Evolutionary conservation across 129 eudicot genomes (phyloP), one percentile per base, ranked within the genome.

Genomic region (Flaveria bidentis): DNA sequence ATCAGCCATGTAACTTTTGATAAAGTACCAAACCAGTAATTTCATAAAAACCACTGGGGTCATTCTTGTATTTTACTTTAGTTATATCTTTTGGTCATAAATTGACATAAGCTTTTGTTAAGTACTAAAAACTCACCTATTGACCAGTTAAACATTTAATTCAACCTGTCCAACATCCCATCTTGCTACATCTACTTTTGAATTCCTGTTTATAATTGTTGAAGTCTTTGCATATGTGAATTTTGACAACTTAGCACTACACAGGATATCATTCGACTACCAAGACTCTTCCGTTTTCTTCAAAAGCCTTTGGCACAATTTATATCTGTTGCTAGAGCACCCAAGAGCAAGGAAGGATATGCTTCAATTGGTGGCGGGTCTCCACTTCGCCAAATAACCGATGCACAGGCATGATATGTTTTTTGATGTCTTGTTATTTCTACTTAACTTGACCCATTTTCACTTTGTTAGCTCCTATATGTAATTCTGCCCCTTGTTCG

Each of bases 341-440:
- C 98, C 22, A 93, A 93, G 84, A 93, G 98, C 85, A 93, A 90
- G 88, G 98, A 93, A 84, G 98, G 98, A 20, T 93, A 93, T 88
- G 98, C 98, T 84, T 86, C 98, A 8, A 93, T 93, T 87, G 98
- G 98, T 67, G 97, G 98, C 25, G 98, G 98, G 64, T 93, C 98
- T 74, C 98, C 98, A 63, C 93, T 93, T 86, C 97, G 98, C 44
- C 86, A 83, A 45, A 93, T 93, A 62, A 93, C 98, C 64, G 98
- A 93, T 90, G 92, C 80, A 50, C 98, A 93, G 98, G 98, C 81
- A 87, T 80, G 87, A n/a, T 73, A n/a, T 66, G 6, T 42, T 30
- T 42, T 30, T 49, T 61, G 36, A 67, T 58, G 67, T 66, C 66
- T 50, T 20, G 39, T 45, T 1, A 70, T 70, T 18, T 41, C 50